Evolutionary conservation across 1,284 basidiomycete genomes (phyloP), one percentile per base, ranked within the genome.

Genomic region (Baeospora myosura): DNA sequence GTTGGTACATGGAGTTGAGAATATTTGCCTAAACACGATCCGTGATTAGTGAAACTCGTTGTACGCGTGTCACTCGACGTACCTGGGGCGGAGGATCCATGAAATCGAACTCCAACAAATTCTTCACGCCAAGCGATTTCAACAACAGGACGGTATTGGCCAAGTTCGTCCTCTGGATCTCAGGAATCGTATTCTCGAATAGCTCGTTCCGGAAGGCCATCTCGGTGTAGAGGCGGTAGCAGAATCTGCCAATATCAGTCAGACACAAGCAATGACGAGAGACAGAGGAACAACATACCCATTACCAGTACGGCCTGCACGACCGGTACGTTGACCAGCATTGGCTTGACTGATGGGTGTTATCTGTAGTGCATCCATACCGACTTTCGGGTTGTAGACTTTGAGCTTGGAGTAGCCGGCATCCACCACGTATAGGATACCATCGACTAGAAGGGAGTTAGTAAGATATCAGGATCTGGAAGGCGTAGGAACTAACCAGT

Each of bases 341-440:
- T 98, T 98, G 12, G 96, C 96, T 59, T 98, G 95, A 65, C 88
- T 91, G 65, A 99, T 95, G 0, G 96, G 96, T 5, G 95, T 98
- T 53, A 99, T 98, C 60, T 98, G 95, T 35, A 99, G 69, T 6
- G 94, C 92, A 56, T 98, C 96, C 96, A 98, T 98, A 48, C 96
- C 96, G 48, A 98, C 92, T 61, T 94, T 92, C 5, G 96, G 94
- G 56, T 98, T 98, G 71, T 98, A 98, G 26, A 98, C 94, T 63
- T 98, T 98, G 48, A 98, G 72, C 65, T 98, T 98, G 36, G 89
- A 96, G 64, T 92, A 98, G 0, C 96, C 96, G 0, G 89, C 80
- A 58, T 98, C 96, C 3, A 98, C 89, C 25, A 98, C 96, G 54
- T 88, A 98, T 40, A 97, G 73, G 56, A 99, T 98, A 56, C 96